phyloP scores from a whole-genome alignment of 2,329 filamentous ascomycete genomes.

The Hypoxylon sp. region DNA sequence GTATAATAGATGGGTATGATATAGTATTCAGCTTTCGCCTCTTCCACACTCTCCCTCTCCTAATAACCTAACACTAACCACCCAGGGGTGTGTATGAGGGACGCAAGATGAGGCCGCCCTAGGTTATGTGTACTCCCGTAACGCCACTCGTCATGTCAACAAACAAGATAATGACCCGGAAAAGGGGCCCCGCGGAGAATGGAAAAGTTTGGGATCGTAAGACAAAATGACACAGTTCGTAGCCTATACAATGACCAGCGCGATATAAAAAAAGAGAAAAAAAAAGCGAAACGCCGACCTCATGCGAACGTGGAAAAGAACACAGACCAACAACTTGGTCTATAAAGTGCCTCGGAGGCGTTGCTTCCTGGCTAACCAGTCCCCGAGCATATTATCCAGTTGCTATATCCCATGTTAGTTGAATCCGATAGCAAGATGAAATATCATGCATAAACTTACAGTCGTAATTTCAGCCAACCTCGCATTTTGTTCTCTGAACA shows the following conservation, averaged over 20 bases:
- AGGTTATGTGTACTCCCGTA: too few species aligned
- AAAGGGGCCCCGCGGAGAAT: slow-evolving; percentile 14
- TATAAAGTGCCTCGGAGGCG: slow-evolving; percentile 62
- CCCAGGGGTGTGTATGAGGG: too few species aligned
- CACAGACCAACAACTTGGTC: slow-evolving; percentile 11
- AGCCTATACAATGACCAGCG: slow-evolving; percentile 30
- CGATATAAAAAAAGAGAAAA: slow-evolving; percentile 6
- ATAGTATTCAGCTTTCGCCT: too few species aligned
- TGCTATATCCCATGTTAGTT: slow-evolving; percentile 57
- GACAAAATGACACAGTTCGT: slow-evolving; percentile 26
- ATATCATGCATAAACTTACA: slow-evolving; percentile 55
- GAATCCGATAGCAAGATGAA: neutral
- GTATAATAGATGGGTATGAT: too few species aligned
- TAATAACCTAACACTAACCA: too few species aligned
- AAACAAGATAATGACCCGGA: slow-evolving; percentile 9
- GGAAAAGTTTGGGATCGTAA: slow-evolving; percentile 20
- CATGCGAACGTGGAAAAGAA: slow-evolving; percentile 30
- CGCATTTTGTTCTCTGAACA: slow-evolving; percentile 89
- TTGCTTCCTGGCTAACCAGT: slow-evolving; percentile 79
- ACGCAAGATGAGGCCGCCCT: too few species aligned
- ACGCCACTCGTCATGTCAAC: slow-evolving; percentile 28
- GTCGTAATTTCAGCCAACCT: slow-evolving; percentile 86
- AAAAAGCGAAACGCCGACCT: slow-evolving; percentile 21
- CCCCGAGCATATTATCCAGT: slow-evolving; percentile 85
- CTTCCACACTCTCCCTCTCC: too few species aligned